A percentile compares a stretch with the other conserved stretches of the same genome.
Evolutionary conservation across 805 yeast species (phyloP).

Genomic region (Lipomyces oligophaga): DNA sequence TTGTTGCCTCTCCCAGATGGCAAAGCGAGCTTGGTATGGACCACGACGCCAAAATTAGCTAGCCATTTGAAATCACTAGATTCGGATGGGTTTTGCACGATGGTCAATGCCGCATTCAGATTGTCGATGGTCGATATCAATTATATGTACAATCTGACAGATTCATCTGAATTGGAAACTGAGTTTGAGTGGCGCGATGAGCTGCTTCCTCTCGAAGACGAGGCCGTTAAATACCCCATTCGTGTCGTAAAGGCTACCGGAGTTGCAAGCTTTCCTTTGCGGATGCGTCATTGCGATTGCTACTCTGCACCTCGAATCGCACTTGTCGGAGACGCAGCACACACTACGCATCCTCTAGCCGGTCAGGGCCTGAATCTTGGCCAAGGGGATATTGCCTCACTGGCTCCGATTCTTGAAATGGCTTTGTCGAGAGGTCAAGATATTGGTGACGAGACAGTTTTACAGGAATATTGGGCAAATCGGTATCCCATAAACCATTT

Average conservation of each 20-base stretch:
- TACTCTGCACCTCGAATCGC: conserved; percentile 84
- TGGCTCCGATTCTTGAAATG: conserved; percentile 63
- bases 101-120: conserved; percentile 85
- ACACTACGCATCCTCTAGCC: conserved; percentile 93
- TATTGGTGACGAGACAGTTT: conserved; percentile 72
- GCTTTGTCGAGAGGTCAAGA: conserved; percentile 80
- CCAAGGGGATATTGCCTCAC: conserved; percentile 77
- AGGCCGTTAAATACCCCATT: conserved; percentile 62
- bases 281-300: conserved; percentile 83
- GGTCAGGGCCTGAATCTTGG: conserved; percentile 99
- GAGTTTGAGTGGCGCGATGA: conserved; percentile 73
- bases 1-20: conserved; percentile 82
- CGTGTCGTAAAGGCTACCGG: conserved; percentile 60
- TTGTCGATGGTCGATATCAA: conserved; percentile 71
- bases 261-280: conserved; percentile 84
- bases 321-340: conserved; percentile 97
- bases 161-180: conserved; percentile 46
- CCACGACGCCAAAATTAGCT: conserved; percentile 73
- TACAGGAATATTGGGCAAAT: conserved; percentile 84
- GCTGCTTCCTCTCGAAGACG: conserved; percentile 44
- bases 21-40: conserved; percentile 92
- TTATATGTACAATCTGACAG: conserved; percentile 47
- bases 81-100: conserved; percentile 57
- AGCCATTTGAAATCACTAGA: conserved; percentile 55
- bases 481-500: conserved; percentile 77